Evolutionary conservation across 495 filamentous ascomycete genomes (phyloP).

Genomic region (Hypoxylon fuscum): DNA sequence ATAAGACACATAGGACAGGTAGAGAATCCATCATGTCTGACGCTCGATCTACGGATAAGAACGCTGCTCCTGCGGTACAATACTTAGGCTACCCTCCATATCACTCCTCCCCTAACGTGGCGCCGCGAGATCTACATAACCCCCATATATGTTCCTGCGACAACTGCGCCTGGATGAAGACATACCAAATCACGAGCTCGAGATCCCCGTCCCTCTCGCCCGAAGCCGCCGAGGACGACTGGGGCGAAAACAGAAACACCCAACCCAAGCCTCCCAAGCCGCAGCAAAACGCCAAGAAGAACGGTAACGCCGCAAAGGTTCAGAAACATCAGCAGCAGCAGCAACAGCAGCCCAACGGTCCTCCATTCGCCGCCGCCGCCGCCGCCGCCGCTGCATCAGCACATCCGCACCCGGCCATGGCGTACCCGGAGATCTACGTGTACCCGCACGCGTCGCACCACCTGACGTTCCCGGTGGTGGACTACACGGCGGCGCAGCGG

Average conservation of each 20-base stretch:
- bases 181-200: not conserved
- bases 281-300: too few relatives aligned
- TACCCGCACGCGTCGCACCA: conserved; percentile 27
- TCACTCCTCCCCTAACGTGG: not conserved
- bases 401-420: not conserved
- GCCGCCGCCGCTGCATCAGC: not conserved
- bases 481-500: conserved; percentile 25
- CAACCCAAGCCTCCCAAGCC: not conserved
- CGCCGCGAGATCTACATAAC: not conserved
- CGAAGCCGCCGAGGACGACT: not conserved
- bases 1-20: too few relatives aligned
- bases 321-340: too few relatives aligned
- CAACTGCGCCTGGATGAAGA: not conserved
- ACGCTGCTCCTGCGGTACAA: not conserved
- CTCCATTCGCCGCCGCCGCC: not conserved
- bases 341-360: not conserved
- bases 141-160: conserved; percentile 11
- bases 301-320: too few relatives aligned
- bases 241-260: not conserved
- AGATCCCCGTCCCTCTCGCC: not conserved
- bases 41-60: not conserved
- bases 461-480: conserved; percentile 39
- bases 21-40: conserved; percentile 7
- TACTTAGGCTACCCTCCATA: not conserved
- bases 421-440: conserved; percentile 30